Conservation (phyloP, 805 yeast genomes). For the Monosporozyma yasuniensis region DNA sequence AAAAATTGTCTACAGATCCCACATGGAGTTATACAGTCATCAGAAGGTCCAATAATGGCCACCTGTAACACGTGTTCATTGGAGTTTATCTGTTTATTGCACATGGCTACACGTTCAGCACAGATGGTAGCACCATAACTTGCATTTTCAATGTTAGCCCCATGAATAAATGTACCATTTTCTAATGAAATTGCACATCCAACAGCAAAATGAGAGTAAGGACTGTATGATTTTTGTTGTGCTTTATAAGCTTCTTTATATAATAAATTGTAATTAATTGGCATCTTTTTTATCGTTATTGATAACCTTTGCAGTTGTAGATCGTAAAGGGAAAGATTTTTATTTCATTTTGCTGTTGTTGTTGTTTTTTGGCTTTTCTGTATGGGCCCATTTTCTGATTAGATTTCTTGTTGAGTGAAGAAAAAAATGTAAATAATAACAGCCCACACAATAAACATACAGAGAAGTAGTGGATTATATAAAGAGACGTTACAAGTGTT, state of each 20-base stretch:
- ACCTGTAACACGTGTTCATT: constrained; percentile 6
- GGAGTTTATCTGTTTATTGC: constrained; percentile 1
- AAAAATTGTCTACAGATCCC: constrained; percentile 90
- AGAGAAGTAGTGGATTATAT: no score
- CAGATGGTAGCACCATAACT: constrained; percentile 74
- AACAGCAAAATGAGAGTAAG: constrained; percentile 46
- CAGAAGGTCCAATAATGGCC: constrained; percentile 33
- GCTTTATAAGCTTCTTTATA: constrained; percentile 30
- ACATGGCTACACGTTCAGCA: constrained; percentile 52
- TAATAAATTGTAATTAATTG: constrained; percentile 7
- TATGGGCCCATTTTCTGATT: neutral
- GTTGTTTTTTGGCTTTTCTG: neutral
- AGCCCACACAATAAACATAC: no score
- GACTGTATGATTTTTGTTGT: constrained; percentile 37
- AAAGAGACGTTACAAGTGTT: no score
- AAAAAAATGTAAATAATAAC: neutral
- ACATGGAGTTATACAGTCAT: constrained; percentile 68
- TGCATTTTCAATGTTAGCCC: constrained; percentile 92
- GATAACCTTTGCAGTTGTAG: no score
- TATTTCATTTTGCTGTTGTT: no score
- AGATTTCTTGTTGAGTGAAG: neutral
- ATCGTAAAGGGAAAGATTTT: no score
- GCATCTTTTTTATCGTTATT: neutral
- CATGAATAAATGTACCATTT: constrained; percentile 43
- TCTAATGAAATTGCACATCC: constrained; percentile 65